Base-by-base conservation (phyloP, 2,329 filamentous ascomycete species). In the Paraphoma sp. region DNA sequence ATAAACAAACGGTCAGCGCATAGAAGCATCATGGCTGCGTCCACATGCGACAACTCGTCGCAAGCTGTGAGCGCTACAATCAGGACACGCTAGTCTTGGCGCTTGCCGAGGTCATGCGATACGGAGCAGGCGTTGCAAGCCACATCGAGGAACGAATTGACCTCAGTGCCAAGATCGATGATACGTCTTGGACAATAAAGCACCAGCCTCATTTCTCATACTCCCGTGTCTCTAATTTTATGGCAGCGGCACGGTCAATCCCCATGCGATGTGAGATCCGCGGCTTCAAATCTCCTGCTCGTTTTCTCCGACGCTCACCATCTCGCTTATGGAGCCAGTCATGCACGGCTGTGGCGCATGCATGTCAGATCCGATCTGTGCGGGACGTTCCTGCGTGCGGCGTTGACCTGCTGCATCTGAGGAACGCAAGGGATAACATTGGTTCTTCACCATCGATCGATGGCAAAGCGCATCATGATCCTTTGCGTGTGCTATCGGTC, bases 321-420 rank as follows among this genome's bases (percentile, higher is more conserved):
- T 65, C 51, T 65, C 60, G 63, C 58, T 62, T 64, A 57, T 10
- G 11, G 10, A 29, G 30, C 62, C 57, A 59, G 53, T 61, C 38
- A 52, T 43, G 45, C 43, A 12, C 40, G 45, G 18, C 12, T 11
- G 28, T 56, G 57, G 48, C 59, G 46, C 46, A 58, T 56, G 53
- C 56, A 58, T 33, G 54, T 51, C 49, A 54, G 49, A 55, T 50
- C 31, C 23, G 23, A 23, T 51, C 52, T 42, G 45, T 28, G 56
- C 56, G 45, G 59, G 44, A 57, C 16, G 59, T 46, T 48, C 51
- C 44, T 51, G 40, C 43, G 45, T 42, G 4, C 33, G 30, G n/a
- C 31, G 40, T 42, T n/a, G 40, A 49, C 53, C 45, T 48, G 43
- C 45, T 51, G 45, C 4, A 42, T 42, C 33, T 36, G 3, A 14